Base-by-base conservation (phyloP, 352 stramenopile genomes). In the Phytophthora palmivora region DNA sequence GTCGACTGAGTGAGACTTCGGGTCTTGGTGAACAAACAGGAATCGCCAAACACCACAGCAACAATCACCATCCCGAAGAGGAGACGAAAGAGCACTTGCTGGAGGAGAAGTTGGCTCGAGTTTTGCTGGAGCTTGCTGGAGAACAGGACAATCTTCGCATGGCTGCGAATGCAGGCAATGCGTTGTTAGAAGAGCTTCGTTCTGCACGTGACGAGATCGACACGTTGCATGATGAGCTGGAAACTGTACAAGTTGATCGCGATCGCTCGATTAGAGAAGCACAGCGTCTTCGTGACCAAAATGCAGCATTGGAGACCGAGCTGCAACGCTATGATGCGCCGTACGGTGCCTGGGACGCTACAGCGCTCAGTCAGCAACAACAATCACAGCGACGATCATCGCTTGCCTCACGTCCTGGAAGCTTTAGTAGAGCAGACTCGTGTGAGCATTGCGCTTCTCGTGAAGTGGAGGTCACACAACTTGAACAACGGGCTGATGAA, bases 101-200 rank as follows among this genome's bases (percentile, higher is more conserved):
- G 14, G 63, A 74, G 19, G 42, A 63, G 15, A 75, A 69, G 22
- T 59, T 89, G 32, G 70, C 75, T 11, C 59, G 58, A 18, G 53
- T 70, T n/a, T 45, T 87, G 9, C 12, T 82, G 30, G 76, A 88
- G 28, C 72, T 88, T 15, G 65, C 78, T 1, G 30, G 42, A 0
- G 79, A 82, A 49, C 72, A 79, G 26, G 65, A 76, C 8, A 84
- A 80, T n/a, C 51, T 87, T 6, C 73, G 62, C 9, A 52, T 88
- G 39, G 81, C 81, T 22, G 81, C 81, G 2, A 73, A 61, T 16
- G 78, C 78, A 10, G 81, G 81, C 15, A 87, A 82, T 26, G 58
- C 55, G 33, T 63, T 90, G 34, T 58, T 88, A 8, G 58, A 83
- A 26, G 72, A 87, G 55, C 62, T 87, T 0, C 33, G 36, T 9